A percentile compares a stretch with the other conserved stretches of the same genome.
Evolutionary conservation across 257 asterid species (phyloP).

Genomic region (Nicotiana sylvestris): DNA sequence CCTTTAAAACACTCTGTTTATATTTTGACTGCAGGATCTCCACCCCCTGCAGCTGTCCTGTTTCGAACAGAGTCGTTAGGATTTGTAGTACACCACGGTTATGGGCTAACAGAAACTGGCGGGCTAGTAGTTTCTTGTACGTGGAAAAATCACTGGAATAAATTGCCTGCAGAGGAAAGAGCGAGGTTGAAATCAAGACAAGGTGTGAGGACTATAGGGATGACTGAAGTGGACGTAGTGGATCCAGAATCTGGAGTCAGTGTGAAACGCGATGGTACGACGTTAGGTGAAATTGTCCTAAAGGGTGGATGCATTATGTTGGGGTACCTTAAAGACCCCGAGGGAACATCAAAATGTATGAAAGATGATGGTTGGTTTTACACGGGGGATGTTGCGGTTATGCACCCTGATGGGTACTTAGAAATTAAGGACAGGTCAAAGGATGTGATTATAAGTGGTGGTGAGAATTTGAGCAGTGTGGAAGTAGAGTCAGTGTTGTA

Average conservation of each 20-base stretch:
- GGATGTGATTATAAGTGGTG: slow-evolving; percentile 78
- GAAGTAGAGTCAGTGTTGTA: slow-evolving; percentile 73
- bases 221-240: slow-evolving; percentile 52
- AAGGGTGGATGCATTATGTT: slow-evolving; percentile 55
- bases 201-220: slow-evolving; percentile 55
- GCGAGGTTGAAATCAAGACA: slow-evolving; percentile 69
- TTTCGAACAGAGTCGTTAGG: slow-evolving; percentile 57
- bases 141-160: slow-evolving; percentile 63
- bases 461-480: slow-evolving; percentile 83
- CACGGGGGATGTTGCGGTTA: slow-evolving; percentile 80
- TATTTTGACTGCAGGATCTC: slow-evolving; percentile 70
- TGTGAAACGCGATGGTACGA: slow-evolving; percentile 46
- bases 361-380: slow-evolving; percentile 58
- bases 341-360: slow-evolving; percentile 49
- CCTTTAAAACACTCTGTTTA: slow-evolving; percentile 35
- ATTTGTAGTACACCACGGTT: slow-evolving; percentile 59
- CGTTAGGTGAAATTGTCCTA: slow-evolving; percentile 56
- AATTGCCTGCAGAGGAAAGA: slow-evolving; percentile 52
- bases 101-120: slow-evolving; percentile 79
- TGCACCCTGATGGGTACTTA: slow-evolving; percentile 74
- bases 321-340: slow-evolving; percentile 61
- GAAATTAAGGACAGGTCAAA: slow-evolving; percentile 76
- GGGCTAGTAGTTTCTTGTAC: slow-evolving; percentile 54
- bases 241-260: slow-evolving; percentile 42
- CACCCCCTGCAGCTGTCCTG: slow-evolving; percentile 68